phyloP scores from a whole-genome alignment of 1,284 basidiomycete genomes.

The Thecaphora thlaspeos region DNA sequence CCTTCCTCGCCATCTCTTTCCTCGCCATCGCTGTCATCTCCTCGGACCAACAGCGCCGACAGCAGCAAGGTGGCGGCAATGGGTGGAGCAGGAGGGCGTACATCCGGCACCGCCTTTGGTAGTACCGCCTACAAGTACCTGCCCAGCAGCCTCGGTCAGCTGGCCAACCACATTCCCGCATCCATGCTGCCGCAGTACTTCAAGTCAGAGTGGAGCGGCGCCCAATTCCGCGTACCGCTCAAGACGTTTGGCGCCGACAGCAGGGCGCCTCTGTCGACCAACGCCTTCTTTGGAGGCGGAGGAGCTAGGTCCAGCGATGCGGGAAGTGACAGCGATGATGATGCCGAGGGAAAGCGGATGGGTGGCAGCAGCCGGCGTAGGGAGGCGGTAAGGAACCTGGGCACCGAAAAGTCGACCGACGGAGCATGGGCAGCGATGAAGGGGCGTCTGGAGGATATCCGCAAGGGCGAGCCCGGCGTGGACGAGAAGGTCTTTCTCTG shows the following conservation, averaged over 20 bases:
- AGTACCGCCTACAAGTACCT: constrained; percentile 31
- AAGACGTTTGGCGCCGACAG: constrained; percentile 30
- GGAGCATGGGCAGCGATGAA: constrained; percentile 49
- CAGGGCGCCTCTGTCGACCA: background rate
- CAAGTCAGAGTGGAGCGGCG: constrained; percentile 44
- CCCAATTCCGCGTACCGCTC: constrained; percentile 46
- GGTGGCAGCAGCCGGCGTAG: background rate
- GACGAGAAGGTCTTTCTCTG: constrained; percentile 45
- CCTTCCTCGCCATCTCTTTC: too few species aligned
- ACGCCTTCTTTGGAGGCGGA: background rate
- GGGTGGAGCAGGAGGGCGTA: too few species aligned
- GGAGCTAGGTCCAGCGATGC: too few species aligned
- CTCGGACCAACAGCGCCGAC: too few species aligned
- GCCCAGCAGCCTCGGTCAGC: constrained; percentile 23
- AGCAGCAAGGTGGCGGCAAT: too few species aligned
- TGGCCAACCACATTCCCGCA: constrained; percentile 35
- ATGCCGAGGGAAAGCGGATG: background rate
- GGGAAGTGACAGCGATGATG: too few species aligned
- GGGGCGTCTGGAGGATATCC: constrained; percentile 41
- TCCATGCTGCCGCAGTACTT: constrained; percentile 46
- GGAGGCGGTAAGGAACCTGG: constrained; percentile 3
- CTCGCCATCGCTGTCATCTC: background rate
- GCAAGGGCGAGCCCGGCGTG: constrained; percentile 40
- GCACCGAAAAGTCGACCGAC: constrained; percentile 38
- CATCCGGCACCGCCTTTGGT: constrained; percentile 7